Conservation (phyloP, 352 stramenopile species). For the Peronosclerospora sorghi region DNA sequence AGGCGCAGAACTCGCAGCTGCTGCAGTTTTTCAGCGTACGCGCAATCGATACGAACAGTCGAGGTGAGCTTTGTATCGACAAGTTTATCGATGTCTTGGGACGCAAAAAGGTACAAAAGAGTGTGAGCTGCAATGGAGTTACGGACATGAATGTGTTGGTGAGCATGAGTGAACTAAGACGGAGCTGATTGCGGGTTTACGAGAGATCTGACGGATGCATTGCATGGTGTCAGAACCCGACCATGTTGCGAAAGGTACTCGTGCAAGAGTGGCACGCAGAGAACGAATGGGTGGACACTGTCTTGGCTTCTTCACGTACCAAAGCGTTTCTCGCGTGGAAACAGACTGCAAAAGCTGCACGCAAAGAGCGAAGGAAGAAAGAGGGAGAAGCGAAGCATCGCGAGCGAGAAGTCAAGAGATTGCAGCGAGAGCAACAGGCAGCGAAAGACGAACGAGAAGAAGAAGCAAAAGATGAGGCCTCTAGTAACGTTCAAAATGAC, state of each 20-base stretch:
- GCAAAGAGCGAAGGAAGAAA: conserved; percentile 49
- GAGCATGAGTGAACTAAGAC: conserved; percentile 10
- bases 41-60: conserved; percentile 47
- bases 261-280: conserved; percentile 58
- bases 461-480: neutral
- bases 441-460: conserved; percentile 1
- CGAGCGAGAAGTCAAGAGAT: conserved; percentile 25
- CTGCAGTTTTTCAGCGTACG: conserved; percentile 32
- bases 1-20: conserved; percentile 30
- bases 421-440: conserved; percentile 25
- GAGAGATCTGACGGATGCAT: neutral
- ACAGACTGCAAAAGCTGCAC: conserved; percentile 46
- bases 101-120: conserved; percentile 25
- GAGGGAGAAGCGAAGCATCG: conserved; percentile 38
- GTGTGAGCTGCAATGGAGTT: conserved; percentile 44
- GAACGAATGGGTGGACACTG: conserved; percentile 43
- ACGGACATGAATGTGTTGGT: conserved; percentile 77
- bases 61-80: conserved; percentile 51
- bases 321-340: conserved; percentile 55
- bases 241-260: conserved; percentile 51
- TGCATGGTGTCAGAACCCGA: conserved; percentile 23
- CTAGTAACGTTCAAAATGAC: neutral
- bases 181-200: neutral
- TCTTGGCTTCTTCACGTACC: conserved; percentile 35
- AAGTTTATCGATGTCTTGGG: conserved; percentile 66